Evolutionary conservation across 495 filamentous ascomycete genomes (phyloP).

Genomic region (Podospora anserina): DNA sequence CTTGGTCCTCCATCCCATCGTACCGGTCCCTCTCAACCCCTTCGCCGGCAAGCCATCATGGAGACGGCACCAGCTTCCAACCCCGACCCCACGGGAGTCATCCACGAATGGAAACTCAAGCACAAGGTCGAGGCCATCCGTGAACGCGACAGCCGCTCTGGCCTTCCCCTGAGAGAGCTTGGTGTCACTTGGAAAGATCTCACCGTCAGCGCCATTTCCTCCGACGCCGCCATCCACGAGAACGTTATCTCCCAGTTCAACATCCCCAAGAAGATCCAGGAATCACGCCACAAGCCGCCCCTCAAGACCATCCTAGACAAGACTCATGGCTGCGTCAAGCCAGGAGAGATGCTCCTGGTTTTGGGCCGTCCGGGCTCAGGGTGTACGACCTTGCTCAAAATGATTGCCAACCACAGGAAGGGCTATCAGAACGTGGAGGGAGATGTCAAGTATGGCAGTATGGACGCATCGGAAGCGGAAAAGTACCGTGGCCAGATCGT

Average conservation of each 20-base stretch:
- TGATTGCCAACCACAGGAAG: conserved; percentile 66
- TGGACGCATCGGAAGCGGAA: conserved; percentile 46
- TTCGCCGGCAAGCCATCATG: neutral
- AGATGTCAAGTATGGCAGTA: conserved; percentile 67
- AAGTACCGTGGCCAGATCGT: conserved; percentile 62
- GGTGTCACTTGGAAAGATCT: conserved; percentile 60
- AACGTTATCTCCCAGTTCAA: conserved; percentile 57
- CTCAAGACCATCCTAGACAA: conserved; percentile 62
- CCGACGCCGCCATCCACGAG: conserved; percentile 43
- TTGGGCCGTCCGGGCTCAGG: conserved; percentile 71
- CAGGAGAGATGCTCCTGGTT: conserved; percentile 79
- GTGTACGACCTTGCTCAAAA: conserved; percentile 79
- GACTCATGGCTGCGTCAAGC: conserved; percentile 47
- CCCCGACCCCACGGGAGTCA: neutral
- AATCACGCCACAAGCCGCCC: conserved; percentile 46
- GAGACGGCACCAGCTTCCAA: conserved; percentile 29
- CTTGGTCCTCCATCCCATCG: neutral
- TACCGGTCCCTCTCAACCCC: neutral
- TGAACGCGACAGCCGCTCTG: conserved; percentile 45
- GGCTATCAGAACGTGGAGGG: conserved; percentile 67
- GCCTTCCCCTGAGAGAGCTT: conserved; percentile 50
- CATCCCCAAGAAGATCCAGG: conserved; percentile 42
- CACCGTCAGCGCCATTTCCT: conserved; percentile 52
- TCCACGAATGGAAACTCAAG: conserved; percentile 30
- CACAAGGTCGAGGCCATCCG: conserved; percentile 44